Evolutionary conservation across 1,139 yeast genomes (phyloP).

Genomic region (Magnusiomyces fungicola): DNA sequence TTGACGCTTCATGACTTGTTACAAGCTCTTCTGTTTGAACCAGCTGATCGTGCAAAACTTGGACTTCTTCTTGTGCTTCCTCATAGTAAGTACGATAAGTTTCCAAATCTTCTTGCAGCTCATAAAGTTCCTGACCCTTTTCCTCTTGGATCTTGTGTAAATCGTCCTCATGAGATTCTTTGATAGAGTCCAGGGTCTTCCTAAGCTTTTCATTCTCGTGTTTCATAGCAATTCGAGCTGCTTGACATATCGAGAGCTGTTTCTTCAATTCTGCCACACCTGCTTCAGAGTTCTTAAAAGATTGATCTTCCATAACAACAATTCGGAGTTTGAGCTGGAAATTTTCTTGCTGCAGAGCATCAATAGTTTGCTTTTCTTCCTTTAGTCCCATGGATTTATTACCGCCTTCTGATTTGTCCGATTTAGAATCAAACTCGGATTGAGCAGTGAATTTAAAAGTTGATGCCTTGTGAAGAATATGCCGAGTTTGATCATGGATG

Average conservation of each 20-base stretch:
- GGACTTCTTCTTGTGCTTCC: not conserved
- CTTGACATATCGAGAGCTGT: constrained; percentile 18
- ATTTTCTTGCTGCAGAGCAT: constrained; percentile 17
- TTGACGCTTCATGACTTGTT: not conserved
- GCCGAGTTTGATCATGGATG: not conserved
- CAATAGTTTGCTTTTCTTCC: constrained; percentile 16
- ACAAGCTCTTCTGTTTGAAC: not conserved
- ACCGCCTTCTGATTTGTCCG: not conserved
- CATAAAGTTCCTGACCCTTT: not conserved
- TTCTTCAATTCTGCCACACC: constrained; percentile 20
- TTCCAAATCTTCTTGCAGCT: not conserved
- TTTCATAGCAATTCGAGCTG: constrained; percentile 16
- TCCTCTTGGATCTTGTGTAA: not conserved
- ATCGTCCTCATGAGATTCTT: constrained; percentile 2
- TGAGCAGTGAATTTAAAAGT: not conserved
- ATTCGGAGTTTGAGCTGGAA: constrained; percentile 19
- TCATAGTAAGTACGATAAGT: not conserved
- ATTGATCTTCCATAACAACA: constrained; percentile 18
- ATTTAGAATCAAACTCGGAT: not conserved
- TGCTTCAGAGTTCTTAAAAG: constrained; percentile 15
- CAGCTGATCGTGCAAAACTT: not conserved
- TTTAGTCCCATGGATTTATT: constrained; percentile 12
- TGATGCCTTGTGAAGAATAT: not conserved
- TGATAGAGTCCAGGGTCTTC: constrained; percentile 11
- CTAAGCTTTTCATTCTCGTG: constrained; percentile 20